phyloP scores from a whole-genome alignment of 306 rosid species.

The Casuarina glauca region DNA sequence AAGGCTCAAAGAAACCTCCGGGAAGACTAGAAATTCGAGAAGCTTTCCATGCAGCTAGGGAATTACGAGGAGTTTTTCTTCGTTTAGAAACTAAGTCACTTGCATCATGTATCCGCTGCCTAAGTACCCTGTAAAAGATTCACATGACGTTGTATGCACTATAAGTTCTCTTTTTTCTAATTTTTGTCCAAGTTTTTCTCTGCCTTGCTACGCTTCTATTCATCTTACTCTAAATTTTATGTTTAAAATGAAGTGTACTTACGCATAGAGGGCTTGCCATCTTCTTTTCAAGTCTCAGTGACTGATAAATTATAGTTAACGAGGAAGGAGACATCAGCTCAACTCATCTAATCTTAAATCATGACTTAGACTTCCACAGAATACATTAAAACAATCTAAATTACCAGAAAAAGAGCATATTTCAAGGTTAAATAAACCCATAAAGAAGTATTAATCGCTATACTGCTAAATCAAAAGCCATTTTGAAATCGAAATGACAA shows the following conservation, averaged over 20 bases:
- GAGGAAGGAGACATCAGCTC: not conserved
- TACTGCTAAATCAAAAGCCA: not conserved
- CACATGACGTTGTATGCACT: constrained; percentile 13
- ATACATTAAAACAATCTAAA: not conserved
- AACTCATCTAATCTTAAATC: not conserved
- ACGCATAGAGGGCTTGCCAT: constrained; percentile 10
- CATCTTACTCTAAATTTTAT: not conserved
- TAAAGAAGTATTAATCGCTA: not conserved
- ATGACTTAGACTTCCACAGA: not conserved
- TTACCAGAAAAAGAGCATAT: not conserved
- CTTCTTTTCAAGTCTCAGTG: not conserved
- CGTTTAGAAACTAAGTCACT: constrained; percentile 57
- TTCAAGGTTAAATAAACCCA: not conserved
- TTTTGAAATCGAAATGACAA: not conserved
- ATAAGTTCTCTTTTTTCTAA: not conserved
- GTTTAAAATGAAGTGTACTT: not conserved
- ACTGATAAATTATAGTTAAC: not conserved
- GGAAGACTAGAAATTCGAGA: constrained; percentile 36
- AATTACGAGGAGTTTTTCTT: constrained; percentile 39
- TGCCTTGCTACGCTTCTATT: not conserved
- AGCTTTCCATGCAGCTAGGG: constrained; percentile 39
- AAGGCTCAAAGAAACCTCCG: constrained; percentile 50
- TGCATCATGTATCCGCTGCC: constrained; percentile 43
- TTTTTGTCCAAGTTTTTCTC: not conserved
- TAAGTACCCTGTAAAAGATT: constrained; percentile 55